Evolutionary conservation across 768 basidiomycete genomes (phyloP), one percentile per base, ranked within the genome.

Genomic region (Hericium rajendrae): DNA sequence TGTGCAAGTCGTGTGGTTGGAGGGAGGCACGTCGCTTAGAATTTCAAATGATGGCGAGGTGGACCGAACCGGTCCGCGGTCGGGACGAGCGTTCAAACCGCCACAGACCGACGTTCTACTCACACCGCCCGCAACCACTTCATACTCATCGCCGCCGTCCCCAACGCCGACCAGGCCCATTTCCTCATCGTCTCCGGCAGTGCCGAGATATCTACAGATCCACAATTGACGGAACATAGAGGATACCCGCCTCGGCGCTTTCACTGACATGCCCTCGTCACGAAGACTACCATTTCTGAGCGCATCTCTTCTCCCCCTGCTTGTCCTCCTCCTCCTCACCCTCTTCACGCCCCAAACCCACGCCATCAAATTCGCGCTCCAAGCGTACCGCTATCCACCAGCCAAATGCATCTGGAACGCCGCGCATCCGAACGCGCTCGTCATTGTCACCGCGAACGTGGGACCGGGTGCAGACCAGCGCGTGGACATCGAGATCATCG

Each of bases 381-480:
- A 73, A 37, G 84, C 93, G 0, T 78, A 78, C 60, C 82, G 83
- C 59, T 81, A 86, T 63, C 94, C 95, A 0, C 72, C 77, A 26
- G 66, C 80, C 62, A 94, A 92, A 72, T 97, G 95, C 72, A 86
- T 98, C 57, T 99, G 97, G 97, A 97, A 99, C 69, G 76, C 87
- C 22, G 95, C 86, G 9, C 89, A 94, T 66, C 73, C 78, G 6
- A 85, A 92, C 65, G 81, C 91, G 6, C 86, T 98, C 38, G 91
- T 97, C 68, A 91, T 99, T 65, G 93, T 97, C 63, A 97, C 95
- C 0, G 94, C 95, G 48, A 95, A 97, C 67, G 86, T 95, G 32
- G 85, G 85, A 0, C 78, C 85, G 0, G 88, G 87, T 0, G 71
- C 72, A 0, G 76, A 80, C 64, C 94, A 95, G 72, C 82, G 93